phyloP scores from a whole-genome alignment of 2,329 filamentous ascomycete species.

The Diplodia mutila region DNA sequence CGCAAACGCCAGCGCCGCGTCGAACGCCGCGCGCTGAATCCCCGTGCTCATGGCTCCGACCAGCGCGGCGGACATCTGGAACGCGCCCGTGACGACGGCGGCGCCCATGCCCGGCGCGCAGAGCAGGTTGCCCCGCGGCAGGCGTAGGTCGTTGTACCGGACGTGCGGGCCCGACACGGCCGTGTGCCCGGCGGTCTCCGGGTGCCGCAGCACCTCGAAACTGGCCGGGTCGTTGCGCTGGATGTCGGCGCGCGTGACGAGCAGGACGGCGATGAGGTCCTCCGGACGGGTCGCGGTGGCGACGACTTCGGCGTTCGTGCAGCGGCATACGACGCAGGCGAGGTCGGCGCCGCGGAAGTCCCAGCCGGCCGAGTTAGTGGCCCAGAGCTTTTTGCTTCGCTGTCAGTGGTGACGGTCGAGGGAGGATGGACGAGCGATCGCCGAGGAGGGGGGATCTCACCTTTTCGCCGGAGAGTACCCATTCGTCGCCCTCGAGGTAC shows the following conservation, averaged over 20 bases:
- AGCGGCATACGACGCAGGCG: slow-evolving; percentile 57
- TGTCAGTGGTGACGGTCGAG: neutral
- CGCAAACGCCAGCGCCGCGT: slow-evolving; percentile 56
- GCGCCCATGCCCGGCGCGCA: slow-evolving; percentile 50
- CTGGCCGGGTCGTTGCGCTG: slow-evolving; percentile 48
- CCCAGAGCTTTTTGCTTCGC: slow-evolving; percentile 54
- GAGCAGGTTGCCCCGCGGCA: slow-evolving; percentile 54
- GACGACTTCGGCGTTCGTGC: slow-evolving; percentile 32
- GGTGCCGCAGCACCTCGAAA: slow-evolving; percentile 53
- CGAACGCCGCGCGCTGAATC: slow-evolving; percentile 59
- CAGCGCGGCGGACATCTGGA: slow-evolving; percentile 53
- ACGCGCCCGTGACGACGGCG: slow-evolving; percentile 49
- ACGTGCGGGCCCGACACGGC: slow-evolving; percentile 56
- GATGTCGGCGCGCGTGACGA: slow-evolving; percentile 55
- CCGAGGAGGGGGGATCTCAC: slow-evolving; percentile 30
- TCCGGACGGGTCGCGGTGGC: slow-evolving; percentile 29
- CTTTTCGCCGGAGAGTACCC: slow-evolving; percentile 60
- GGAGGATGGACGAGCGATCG: neutral
- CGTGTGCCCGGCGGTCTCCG: slow-evolving; percentile 52
- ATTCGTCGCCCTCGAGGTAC: slow-evolving; percentile 53
- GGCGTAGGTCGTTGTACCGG: slow-evolving; percentile 52
- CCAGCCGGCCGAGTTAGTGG: slow-evolving; percentile 60
- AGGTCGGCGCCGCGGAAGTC: slow-evolving; percentile 57
- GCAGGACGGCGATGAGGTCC: slow-evolving; percentile 52
- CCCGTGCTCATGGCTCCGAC: slow-evolving; percentile 61